These are phyloP conservation scores for Austropuccinia psidii DNA, from an alignment of 1,284 basidiomycete species.

Conservation along the genomic window DNA sequence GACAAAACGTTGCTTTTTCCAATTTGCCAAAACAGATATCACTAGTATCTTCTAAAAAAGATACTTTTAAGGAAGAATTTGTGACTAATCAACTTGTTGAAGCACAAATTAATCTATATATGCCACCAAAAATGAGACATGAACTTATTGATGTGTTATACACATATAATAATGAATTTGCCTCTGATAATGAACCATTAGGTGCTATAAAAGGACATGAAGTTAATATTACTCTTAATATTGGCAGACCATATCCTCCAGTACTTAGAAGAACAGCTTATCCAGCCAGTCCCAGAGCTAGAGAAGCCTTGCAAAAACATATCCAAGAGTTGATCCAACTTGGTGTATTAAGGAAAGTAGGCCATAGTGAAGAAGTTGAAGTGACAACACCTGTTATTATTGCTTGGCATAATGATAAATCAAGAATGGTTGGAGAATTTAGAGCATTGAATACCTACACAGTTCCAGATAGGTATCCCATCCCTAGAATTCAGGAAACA, in stretches of 20 bases:
- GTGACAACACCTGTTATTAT: slow-evolving; percentile 8
- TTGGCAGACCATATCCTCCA: slow-evolving; percentile 9
- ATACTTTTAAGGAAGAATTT: too few relatives aligned
- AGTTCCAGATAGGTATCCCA: slow-evolving; percentile 6
- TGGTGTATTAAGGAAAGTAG: not conserved
- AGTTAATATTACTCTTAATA: not conserved
- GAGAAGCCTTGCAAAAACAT: not conserved
- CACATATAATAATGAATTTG: not conserved
- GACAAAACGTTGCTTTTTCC: too few relatives aligned
- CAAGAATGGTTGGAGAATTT: not conserved
- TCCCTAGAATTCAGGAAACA: not conserved
- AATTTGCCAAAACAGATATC: too few relatives aligned
- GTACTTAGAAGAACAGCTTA: not conserved
- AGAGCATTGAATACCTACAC: slow-evolving; percentile 5
- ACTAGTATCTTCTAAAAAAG: too few relatives aligned
- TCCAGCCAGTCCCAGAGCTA: slow-evolving; percentile 5
- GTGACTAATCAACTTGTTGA: too few relatives aligned
- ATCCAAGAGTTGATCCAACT: not conserved
- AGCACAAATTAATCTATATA: too few relatives aligned
- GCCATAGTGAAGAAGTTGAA: not conserved
- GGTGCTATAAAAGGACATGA: not conserved
- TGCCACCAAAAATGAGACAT: too few relatives aligned
- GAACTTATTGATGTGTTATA: not conserved
- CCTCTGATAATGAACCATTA: not conserved
- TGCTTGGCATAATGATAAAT: slow-evolving; percentile 6